Evolutionary conservation across 2,329 filamentous ascomycete species (phyloP), one percentile per base, ranked within the genome.

Genomic region (Phialophora expanda): DNA sequence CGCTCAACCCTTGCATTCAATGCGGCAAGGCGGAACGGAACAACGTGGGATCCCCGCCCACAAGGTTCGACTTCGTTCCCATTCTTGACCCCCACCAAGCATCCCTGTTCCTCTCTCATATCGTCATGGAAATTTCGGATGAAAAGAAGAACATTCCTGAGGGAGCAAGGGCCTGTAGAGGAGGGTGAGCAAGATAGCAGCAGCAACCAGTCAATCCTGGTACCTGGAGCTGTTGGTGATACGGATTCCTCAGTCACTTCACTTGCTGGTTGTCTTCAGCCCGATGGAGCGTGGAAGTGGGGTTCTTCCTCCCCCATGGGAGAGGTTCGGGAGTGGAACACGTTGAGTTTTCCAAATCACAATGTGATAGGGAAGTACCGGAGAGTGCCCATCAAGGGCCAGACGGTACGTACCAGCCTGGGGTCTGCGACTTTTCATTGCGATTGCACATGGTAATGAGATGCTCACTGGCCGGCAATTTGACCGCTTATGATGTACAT

Each of bases 31-130:
- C 66, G 66, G 66, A 67, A 67, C 67, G 65, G 67, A 69, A 67
- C 57, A 69, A 67, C 67, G 67, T 69, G 67, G 67, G 67, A 67
- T 66, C 61, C 26, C 66, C 64, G 57, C 62, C 64, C 57, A 64
- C 32, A 30, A 44, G 38, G 38, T 44, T 44, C 38, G 38, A 44
- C 17, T 51, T n/a, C 20, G 46, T 9, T 12, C 46, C 22, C 22
- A 14, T 24, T 46, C 26, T 56, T 32, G 51, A 34, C 60, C 60
- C 51, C 50, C 60, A 62, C 60, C 51, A 20, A 32, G 32, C 11
- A 61, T 53, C 58, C 58, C 38, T 32, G 58, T 41, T 22, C 28
- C 28, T 55, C 22, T 32, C 51, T 26, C 28, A 51, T 44, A 30
- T 48, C 11, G 2, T 32, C 24, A 28, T 34, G 28, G 26, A 24